Base-by-base conservation (phyloP, 805 yeast species). In the Starmerella davenportii region DNA sequence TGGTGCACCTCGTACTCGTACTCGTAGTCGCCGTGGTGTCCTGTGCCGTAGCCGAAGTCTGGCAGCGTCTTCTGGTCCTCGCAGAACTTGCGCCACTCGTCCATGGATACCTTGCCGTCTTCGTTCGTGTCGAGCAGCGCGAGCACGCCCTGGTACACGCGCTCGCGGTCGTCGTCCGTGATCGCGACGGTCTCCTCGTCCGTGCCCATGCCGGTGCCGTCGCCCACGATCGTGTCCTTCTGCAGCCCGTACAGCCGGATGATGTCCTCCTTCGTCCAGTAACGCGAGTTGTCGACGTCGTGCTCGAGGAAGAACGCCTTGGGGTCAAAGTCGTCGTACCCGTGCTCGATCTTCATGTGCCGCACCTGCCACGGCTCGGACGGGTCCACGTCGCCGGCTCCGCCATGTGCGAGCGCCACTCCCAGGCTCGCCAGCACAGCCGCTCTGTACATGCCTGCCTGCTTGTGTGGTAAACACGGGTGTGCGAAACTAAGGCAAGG, bases 1-100 rank as follows among this genome's bases (percentile, higher is more conserved):
- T 85, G 96, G 56, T 85, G 95, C 41, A 80, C 75, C 56, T 87
- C 95, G 55, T 85, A 87, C 55, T 85, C 95, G 48, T 72, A 69
- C 58, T 85, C 96, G 53, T 84, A 87, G 60, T 81, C 94, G 27
- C 84, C 76, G 60, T 85, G 95, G 53, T 85, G 95, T 21, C 94
- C 94, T 5, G 81, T 85, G 23, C 95, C 96, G 42, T 76, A 74
- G 7, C 94, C 93, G 55, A 85, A 73, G 57, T 87, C 95, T 1
- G 95, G 95, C 52, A 87, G 70, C 45, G 70, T 70, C 1, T 78
- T 76, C 7, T 92, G 92, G 11, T 56, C 59, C 2, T 57, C 56
- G 7, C 70, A 66, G 56, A 70, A 85, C 13, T 59, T 60, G 33
- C 72, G 50, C 75, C 84, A 87, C 53, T 82, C 94, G 7, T 73